Conservation (phyloP, 345 rosid species). For the Linum trigynum region DNA sequence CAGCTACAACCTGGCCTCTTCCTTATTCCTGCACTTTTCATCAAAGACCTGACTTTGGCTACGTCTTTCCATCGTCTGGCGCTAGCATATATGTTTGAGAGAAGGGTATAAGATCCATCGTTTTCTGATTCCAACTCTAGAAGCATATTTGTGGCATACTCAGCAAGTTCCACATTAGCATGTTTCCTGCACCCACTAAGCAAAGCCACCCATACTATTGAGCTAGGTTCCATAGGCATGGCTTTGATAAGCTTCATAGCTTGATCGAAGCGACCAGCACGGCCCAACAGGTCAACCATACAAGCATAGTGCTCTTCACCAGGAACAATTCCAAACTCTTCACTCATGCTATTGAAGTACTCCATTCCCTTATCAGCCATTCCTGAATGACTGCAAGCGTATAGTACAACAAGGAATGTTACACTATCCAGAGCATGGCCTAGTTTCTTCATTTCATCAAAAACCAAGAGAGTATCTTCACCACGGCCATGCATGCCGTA, state of each 20-base stretch:
- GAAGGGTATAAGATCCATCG: constrained; percentile 68
- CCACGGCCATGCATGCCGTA: constrained; percentile 86
- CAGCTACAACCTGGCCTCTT: constrained; percentile 92
- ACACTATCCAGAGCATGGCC: constrained; percentile 56
- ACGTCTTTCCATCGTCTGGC: constrained; percentile 84
- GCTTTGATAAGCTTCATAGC: constrained; percentile 49
- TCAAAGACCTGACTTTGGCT: constrained; percentile 53
- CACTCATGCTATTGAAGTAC: constrained; percentile 46
- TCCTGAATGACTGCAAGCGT: constrained; percentile 89
- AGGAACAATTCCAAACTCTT: constrained; percentile 44
- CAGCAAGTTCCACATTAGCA: constrained; percentile 70
- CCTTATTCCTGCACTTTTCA: constrained; percentile 53
- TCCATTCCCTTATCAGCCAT: constrained; percentile 63
- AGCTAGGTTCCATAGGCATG: constrained; percentile 68
- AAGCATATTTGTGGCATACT: constrained; percentile 46
- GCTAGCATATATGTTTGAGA: constrained; percentile 75
- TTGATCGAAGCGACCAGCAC: constrained; percentile 55
- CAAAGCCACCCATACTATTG: constrained; percentile 62
- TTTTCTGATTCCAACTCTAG: constrained; percentile 42
- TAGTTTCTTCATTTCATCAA: constrained; percentile 45
- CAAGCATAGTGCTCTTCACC: constrained; percentile 74
- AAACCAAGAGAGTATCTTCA: constrained; percentile 47
- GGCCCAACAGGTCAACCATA: constrained; percentile 75
- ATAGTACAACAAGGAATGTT: constrained; percentile 63
- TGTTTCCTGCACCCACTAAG: constrained; percentile 73